Conservation (phyloP, 1,139 yeast species). For the Candida tunisiensis region DNA sequence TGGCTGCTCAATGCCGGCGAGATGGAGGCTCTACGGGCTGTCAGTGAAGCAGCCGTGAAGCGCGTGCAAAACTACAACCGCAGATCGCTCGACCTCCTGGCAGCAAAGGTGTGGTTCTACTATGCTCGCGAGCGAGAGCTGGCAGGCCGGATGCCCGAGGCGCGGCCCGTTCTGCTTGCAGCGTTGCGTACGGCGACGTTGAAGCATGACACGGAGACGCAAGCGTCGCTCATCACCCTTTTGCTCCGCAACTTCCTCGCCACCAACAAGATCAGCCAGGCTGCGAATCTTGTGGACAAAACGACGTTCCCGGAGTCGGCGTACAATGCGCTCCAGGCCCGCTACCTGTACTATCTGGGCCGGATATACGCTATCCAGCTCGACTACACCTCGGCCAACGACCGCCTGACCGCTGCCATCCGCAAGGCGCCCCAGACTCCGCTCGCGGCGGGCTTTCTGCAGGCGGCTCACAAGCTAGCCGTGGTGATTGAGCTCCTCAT, state of each 20-base stretch:
- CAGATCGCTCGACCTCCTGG: conserved; percentile 71
- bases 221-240: conserved; percentile 71
- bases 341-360: conserved; percentile 83
- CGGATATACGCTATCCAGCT: conserved; percentile 83
- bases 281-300: conserved; percentile 79
- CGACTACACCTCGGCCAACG: conserved; percentile 83
- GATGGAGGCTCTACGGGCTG: conserved; percentile 9
- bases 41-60: conserved; percentile 30
- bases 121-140: conserved; percentile 67
- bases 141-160: conserved; percentile 31
- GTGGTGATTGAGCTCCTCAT: conserved; percentile 81
- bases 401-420: conserved; percentile 79
- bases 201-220: conserved; percentile 85
- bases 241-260: conserved; percentile 66
- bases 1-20: conserved; percentile 41
- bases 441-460: conserved; percentile 74
- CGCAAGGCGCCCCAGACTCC: conserved; percentile 95
- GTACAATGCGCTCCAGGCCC: conserved; percentile 77
- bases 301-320: conserved; percentile 76
- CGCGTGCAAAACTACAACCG: conserved; percentile 52
- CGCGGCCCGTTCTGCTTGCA: conserved; percentile 50
- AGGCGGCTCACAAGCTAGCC: conserved; percentile 77
- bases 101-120: conserved; percentile 91
- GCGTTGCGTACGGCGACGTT: conserved; percentile 80
- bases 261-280: conserved; percentile 71